Conservation (phyloP, 768 basidiomycete species). For the Suillus decipiens region DNA sequence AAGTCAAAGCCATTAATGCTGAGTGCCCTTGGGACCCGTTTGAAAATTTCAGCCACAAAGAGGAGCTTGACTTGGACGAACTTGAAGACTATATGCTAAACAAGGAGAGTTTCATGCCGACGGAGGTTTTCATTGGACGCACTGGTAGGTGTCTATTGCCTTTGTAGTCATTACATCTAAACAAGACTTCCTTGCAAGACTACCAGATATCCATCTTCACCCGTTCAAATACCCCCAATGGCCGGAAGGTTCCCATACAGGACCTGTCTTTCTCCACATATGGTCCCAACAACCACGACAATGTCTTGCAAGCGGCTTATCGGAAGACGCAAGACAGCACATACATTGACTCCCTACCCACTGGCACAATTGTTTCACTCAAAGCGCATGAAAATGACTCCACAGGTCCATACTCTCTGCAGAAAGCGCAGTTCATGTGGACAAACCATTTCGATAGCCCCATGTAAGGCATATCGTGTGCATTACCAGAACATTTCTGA, state of each 20-base stretch:
- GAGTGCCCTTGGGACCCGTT: conserved; percentile 80
- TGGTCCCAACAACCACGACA: conserved; percentile 89
- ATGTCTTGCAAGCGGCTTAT: conserved; percentile 70
- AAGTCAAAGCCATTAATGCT: conserved; percentile 71
- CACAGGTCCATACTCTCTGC: conserved; percentile 28
- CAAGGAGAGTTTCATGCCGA: conserved; percentile 28
- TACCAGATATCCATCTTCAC: conserved; percentile 87
- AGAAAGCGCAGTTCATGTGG: conserved; percentile 55
- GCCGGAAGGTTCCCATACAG: conserved; percentile 55
- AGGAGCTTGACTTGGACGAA: conserved; percentile 57
- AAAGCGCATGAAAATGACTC: conserved; percentile 39
- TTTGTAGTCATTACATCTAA: not conserved
- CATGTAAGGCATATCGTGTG: conserved; percentile 50
- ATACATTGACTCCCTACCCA: conserved; percentile 81
- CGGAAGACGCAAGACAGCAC: conserved; percentile 72
- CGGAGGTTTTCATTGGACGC: conserved; percentile 63
- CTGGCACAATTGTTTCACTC: conserved; percentile 79
- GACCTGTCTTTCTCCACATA: conserved; percentile 90
- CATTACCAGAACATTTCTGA: conserved; percentile 3
- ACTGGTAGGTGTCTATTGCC: conserved; percentile 48
- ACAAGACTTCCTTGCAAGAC: conserved; percentile 47
- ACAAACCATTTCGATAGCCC: conserved; percentile 59
- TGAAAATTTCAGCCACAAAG: conserved; percentile 48
- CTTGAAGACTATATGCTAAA: conserved; percentile 50
- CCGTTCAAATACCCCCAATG: conserved; percentile 41